Base-by-base conservation (phyloP, 192 early-diverging fungal species). In the Dissophora globulifera region DNA sequence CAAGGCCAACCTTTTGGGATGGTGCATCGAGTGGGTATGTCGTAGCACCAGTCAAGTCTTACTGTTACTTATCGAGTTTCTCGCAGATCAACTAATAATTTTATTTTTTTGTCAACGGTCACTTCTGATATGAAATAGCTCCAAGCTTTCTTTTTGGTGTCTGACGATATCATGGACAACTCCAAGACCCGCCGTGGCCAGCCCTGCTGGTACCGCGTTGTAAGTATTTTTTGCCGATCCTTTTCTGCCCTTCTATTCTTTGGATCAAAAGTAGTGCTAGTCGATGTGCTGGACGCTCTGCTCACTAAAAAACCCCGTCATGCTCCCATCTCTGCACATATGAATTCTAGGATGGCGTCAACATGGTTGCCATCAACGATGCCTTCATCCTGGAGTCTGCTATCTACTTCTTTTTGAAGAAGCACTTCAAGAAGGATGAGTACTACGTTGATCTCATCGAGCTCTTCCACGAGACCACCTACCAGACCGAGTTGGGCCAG, bases 91-190 rank as follows among this genome's bases (percentile, higher is more conserved):
- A n/a, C n/a, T n/a, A n/a, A n/a, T n/a, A n/a, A n/a, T n/a, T 19
- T 38, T 20, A 6, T 38, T 38, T 38, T 38, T 38, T 38, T 13
- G 6, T 38, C 7, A 6, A 9, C 35, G 35, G 35, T 9, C 35
- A 38, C 7, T 9, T 38, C 35, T 38, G 13, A 38, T 38, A 9
- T 13, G n/a, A n/a, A n/a, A n/a, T n/a, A n/a, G n/a, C 88, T 99
- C 45, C 97, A 99, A 90, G 96, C 95, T 16, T 96, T 95, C 81
- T 98, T 99, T 89, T 88, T 99, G 55, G 94, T 99, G 13, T 86
- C 96, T 20, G 97, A 99, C 84, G 97, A 99, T 79, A 96, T 99
- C 78, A 99, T 98, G 96, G 97, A 99, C 81, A 83, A 83, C 35
- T 96, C 94, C 66, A 90, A 93, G 59, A 99, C 96, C 15, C 93